Base-by-base conservation (phyloP, 768 basidiomycete genomes). In the Lanmaoa rubissima region DNA sequence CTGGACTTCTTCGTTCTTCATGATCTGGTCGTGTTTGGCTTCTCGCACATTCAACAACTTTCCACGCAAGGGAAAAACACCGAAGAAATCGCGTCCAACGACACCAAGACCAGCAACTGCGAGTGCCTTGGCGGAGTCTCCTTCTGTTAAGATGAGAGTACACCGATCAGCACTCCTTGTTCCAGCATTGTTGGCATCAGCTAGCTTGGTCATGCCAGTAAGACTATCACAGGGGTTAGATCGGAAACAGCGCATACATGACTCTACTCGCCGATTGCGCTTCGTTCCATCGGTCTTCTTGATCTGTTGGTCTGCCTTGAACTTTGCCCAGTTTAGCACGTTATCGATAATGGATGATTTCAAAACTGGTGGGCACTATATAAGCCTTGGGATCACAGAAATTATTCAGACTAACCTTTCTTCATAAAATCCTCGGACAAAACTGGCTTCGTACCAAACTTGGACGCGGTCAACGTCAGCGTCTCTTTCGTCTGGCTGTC, bases 401-500 rank as follows among this genome's bases (percentile, higher is more conserved):
- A 10, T 19, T n/a, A 46, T 46, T 21, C 21, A 7, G 47, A 57
- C 79, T 40, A 58, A 94, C 95, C 87, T 78, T 94, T 98, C 79
- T 98, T 98, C 79, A 96, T 82, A 69, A 98, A 98, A 0, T 97
- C 94, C 51, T 98, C 96, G 2, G 89, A 84, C 13, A 98, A 67
- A 2, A 73, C 74, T 3, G 94, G 92, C 71, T 88, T 96, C 43
- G 88, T 88, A 11, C 94, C 92, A 67, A 98, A 99, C 73, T 96
- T 96, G 32, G 85, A 86, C 19, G 88, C 76, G 4, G 87, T 86
- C 44, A 98, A 75, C 1, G 95, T 98, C 62, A 99, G 75, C 5
- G 87, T 90, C 72, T 99, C 97, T 77, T 99, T 99, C 38, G 97
- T 98, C 73, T 99, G 97, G 80, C 92, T 94, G 80, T 99, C 96